These are phyloP conservation scores for Hyphopichia khmerensis DNA, from an alignment of 1,139 yeast species.

Conservation along the genomic window DNA sequence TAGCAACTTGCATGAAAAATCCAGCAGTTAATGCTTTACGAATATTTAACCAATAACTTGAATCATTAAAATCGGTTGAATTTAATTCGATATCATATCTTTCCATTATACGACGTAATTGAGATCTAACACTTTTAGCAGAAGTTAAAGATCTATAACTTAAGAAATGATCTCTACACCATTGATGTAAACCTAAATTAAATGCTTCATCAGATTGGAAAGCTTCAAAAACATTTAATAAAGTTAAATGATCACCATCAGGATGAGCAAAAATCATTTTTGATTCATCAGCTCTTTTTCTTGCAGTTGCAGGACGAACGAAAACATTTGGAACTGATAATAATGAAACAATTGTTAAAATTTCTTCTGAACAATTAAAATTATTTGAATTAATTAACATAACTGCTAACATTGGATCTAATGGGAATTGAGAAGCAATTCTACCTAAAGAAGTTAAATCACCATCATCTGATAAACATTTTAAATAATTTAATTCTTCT, in stretches of 20 bases:
- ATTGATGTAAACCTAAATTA: conserved; percentile 58
- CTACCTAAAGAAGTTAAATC: conserved; percentile 86
- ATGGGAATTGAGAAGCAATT: conserved; percentile 87
- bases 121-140: conserved; percentile 84
- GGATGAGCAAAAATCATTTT: conserved; percentile 88
- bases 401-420: conserved; percentile 94
- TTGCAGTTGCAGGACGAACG: conserved; percentile 86
- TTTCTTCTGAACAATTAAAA: conserved; percentile 83
- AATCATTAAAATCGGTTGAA: conserved; percentile 69
- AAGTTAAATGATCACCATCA: conserved; percentile 92
- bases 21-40: conserved; percentile 90
- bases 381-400: conserved; percentile 87
- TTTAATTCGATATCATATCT: conserved; percentile 71
- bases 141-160: conserved; percentile 79
- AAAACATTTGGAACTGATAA: conserved; percentile 93
- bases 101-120: conserved; percentile 81
- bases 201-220: conserved; percentile 73
- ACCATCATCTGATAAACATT: conserved; percentile 91
- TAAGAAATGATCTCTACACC: conserved; percentile 92
- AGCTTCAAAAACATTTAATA: conserved; percentile 85
- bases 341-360: conserved; percentile 84
- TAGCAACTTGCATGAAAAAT: conserved; percentile 97
- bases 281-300: conserved; percentile 89
- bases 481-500: conserved; percentile 88
- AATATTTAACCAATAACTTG: conserved; percentile 67